Evolutionary conservation across 1,139 yeast genomes (phyloP), one percentile per base, ranked within the genome.

Genomic region (Debaryomyces fabryi): DNA sequence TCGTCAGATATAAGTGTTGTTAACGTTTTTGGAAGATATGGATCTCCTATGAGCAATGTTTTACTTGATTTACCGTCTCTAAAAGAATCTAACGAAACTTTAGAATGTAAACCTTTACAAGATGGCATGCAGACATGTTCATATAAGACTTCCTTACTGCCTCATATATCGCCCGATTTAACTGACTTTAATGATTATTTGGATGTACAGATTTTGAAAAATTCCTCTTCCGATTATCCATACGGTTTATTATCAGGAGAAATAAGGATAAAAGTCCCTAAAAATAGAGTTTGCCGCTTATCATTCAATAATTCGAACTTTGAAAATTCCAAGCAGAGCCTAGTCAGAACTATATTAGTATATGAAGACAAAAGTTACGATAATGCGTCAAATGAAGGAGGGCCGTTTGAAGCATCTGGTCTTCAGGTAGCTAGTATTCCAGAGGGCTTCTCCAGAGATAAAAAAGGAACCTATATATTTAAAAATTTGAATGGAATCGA

Each of bases 161-260:
- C 96, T 6, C 72, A 78, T 61, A 58, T 84, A 27, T 56, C 80
- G 7, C 73, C 79, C 29, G 76, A 76, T 2, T 60, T 71, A 4
- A 51, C 62, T 5, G 57, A 64, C 8, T 70, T 72, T 43, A 56
- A 64, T 4, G 78, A 79, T 21, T 79, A 81, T 58, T 57, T 86
- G 51, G 59, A 70, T 10, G 63, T 86, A 6, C 74, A 79, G 24
- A 71, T 85, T 8, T 53, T 84, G 45, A 73, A 72, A 37, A 77
- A 83, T 55, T 70, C 82, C 0, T 76, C 82, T 39, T 69, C 75
- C 6, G 63, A 63, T 40, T 77, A 81, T 16, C 85, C 85, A 24
- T 86, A 81, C 62, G 88, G 88, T 0, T 87, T 91, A 44, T 74
- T 85, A 51, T 76, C 78, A 27, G 91, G 89, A 0, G 85, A 85